Evolutionary conservation across 2,329 filamentous ascomycete species (phyloP).

Genomic region (Venturia oleaginea): DNA sequence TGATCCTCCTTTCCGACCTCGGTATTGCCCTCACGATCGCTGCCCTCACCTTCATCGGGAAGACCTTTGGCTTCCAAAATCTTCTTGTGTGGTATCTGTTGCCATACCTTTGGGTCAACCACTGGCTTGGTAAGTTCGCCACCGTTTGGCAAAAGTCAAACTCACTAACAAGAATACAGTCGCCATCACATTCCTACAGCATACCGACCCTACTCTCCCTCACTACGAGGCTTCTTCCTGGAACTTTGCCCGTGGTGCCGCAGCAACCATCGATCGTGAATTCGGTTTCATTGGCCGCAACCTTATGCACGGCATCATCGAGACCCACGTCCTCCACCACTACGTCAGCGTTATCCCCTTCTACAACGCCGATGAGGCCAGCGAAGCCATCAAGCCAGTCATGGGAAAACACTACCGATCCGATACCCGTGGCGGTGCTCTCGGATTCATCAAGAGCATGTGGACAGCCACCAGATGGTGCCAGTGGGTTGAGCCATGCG

Average conservation of each 20-base stretch:
- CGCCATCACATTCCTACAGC: slow-evolving; percentile 93
- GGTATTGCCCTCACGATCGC: slow-evolving; percentile 55
- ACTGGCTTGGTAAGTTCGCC: slow-evolving; percentile 77
- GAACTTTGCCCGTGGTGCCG: slow-evolving; percentile 89
- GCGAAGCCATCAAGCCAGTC: slow-evolving; percentile 84
- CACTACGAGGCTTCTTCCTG: slow-evolving; percentile 82
- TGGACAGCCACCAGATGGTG: slow-evolving; percentile 77
- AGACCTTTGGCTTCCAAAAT: slow-evolving; percentile 75
- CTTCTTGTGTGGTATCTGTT: slow-evolving; percentile 89
- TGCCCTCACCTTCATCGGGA: slow-evolving; percentile 59
- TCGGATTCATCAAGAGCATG: slow-evolving; percentile 77
- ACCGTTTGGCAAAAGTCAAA: no score
- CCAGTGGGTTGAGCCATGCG: slow-evolving; percentile 95
- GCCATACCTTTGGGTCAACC: slow-evolving; percentile 96
- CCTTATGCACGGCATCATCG: slow-evolving; percentile 90
- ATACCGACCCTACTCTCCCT: slow-evolving; percentile 88
- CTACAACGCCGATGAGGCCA: slow-evolving; percentile 91
- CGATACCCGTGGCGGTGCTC: slow-evolving; percentile 63
- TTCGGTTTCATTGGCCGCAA: slow-evolving; percentile 91
- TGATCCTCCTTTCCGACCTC: slow-evolving; percentile 79
- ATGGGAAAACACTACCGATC: slow-evolving; percentile 95
- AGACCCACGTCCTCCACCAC: slow-evolving; percentile 97
- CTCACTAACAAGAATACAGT: slow-evolving; percentile 45
- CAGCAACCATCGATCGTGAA: slow-evolving; percentile 92
- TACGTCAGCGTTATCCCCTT: slow-evolving; percentile 94